phyloP scores from a whole-genome alignment of 1,284 basidiomycete genomes.

The Omphalotus olearius region DNA sequence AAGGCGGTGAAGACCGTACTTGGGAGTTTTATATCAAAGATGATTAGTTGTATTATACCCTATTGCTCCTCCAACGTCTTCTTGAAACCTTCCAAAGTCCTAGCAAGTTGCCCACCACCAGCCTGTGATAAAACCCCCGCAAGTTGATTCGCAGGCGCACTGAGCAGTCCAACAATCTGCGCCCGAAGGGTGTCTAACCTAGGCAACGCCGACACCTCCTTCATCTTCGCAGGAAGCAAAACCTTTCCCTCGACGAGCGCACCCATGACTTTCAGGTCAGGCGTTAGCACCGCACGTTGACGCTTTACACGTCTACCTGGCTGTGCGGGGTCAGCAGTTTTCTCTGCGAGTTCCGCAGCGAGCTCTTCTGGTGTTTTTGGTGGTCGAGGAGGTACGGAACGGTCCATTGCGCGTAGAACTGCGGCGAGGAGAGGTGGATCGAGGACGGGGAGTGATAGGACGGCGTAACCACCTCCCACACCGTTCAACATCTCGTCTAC shows the following conservation, averaged over 20 bases:
- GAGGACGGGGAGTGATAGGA: constrained; percentile 62
- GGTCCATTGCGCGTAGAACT: constrained; percentile 64
- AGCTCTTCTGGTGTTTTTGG: constrained; percentile 50
- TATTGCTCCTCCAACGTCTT: constrained; percentile 59
- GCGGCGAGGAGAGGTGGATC: constrained; percentile 68
- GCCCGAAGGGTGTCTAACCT: constrained; percentile 66
- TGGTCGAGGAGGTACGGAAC: constrained; percentile 55
- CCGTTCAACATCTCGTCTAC: constrained; percentile 49
- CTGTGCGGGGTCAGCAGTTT: constrained; percentile 55
- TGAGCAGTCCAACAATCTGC: constrained; percentile 74
- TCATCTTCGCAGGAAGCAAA: constrained; percentile 52
- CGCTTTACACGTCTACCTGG: constrained; percentile 66
- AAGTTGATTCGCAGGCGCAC: constrained; percentile 65
- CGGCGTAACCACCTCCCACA: constrained; percentile 57
- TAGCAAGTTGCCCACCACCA: constrained; percentile 66
- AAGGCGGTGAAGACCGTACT: constrained; percentile 72
- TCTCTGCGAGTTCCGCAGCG: constrained; percentile 43
- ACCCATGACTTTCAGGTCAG: constrained; percentile 68
- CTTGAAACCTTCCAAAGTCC: constrained; percentile 75
- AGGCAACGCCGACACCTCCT: constrained; percentile 63
- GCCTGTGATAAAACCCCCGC: constrained; percentile 68
- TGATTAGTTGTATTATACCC: not conserved
- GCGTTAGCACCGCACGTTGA: constrained; percentile 45
- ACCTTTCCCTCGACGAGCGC: constrained; percentile 72
- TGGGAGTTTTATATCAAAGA: constrained; percentile 69